Conservation (phyloP, 2,329 filamentous ascomycete genomes). For the Fusarium coicis region DNA sequence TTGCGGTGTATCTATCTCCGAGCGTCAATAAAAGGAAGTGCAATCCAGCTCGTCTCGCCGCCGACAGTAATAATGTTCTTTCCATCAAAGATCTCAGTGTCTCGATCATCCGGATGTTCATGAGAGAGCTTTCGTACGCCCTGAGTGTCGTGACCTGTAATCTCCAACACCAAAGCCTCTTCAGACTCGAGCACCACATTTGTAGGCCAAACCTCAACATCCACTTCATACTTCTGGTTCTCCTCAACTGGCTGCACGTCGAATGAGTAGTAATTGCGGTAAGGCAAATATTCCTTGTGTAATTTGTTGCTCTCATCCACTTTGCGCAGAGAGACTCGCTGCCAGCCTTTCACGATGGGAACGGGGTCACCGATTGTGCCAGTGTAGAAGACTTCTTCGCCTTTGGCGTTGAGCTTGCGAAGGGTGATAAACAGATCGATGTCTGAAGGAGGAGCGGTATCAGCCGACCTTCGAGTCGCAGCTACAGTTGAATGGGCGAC, state of each 20-base stretch:
- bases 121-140: slow-evolving; percentile 68
- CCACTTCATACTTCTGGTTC: slow-evolving; percentile 66
- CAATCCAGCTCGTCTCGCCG: background rate
- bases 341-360: slow-evolving; percentile 72
- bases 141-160: slow-evolving; percentile 67
- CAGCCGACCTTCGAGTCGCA: slow-evolving; percentile 61
- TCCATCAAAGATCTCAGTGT: background rate
- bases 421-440: slow-evolving; percentile 74
- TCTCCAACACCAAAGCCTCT: slow-evolving; percentile 64
- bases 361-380: slow-evolving; percentile 72
- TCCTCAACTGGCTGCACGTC: slow-evolving; percentile 65
- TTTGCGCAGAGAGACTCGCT: slow-evolving; percentile 66
- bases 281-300: slow-evolving; percentile 64
- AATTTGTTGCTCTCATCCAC: slow-evolving; percentile 55
- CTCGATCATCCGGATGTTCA: slow-evolving; percentile 56
- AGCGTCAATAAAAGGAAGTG: background rate
- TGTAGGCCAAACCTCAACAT: slow-evolving; percentile 73
- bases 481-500: slow-evolving; percentile 72
- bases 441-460: slow-evolving; percentile 51
- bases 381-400: slow-evolving; percentile 70
- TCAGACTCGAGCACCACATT: slow-evolving; percentile 63
- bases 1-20: background rate
- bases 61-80: background rate
- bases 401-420: slow-evolving; percentile 63
- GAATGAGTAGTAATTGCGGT: slow-evolving; percentile 64